These are phyloP conservation scores for Saccharomycopsis hybrid DNA, from an alignment of 1,139 yeast species.

Conservation along the genomic window DNA sequence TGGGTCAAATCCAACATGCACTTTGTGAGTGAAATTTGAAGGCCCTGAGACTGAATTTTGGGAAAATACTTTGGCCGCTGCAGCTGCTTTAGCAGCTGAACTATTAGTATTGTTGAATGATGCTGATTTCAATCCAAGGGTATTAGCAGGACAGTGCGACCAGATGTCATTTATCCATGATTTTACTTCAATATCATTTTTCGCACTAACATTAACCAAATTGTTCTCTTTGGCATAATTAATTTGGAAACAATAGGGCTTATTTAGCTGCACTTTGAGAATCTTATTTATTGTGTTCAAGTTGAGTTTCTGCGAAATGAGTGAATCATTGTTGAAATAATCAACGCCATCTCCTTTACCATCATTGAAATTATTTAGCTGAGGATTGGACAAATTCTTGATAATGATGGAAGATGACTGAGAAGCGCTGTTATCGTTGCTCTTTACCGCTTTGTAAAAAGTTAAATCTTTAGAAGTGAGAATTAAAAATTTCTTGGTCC, in stretches of 20 bases:
- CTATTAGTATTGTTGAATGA: slow-evolving; percentile 1
- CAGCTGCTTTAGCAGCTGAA: not conserved
- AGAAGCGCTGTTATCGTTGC: slow-evolving; percentile 4
- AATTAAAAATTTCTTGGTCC: slow-evolving; percentile 21
- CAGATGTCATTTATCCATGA: slow-evolving; percentile 20
- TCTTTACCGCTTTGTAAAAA: slow-evolving; percentile 19
- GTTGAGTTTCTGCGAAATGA: slow-evolving; percentile 14
- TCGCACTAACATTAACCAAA: slow-evolving; percentile 12
- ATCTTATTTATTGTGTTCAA: slow-evolving; percentile 11
- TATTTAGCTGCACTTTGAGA: slow-evolving; percentile 14
- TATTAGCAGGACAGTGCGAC: slow-evolving; percentile 20
- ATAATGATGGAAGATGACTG: slow-evolving; percentile 13
- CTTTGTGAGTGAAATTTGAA: slow-evolving; percentile 71
- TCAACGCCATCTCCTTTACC: slow-evolving; percentile 22
- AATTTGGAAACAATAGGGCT: slow-evolving; percentile 19
- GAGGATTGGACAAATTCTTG: slow-evolving; percentile 20
- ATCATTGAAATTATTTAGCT: slow-evolving; percentile 18
- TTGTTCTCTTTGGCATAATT: slow-evolving; percentile 11
- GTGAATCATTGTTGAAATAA: slow-evolving; percentile 20
- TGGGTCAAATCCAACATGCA: slow-evolving; percentile 57
- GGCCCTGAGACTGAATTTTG: slow-evolving; percentile 55
- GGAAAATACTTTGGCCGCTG: slow-evolving; percentile 4
- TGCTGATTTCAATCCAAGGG: slow-evolving; percentile 15
- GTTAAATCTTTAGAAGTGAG: slow-evolving; percentile 19
- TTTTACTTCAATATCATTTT: slow-evolving; percentile 20